Evolutionary conservation across 306 rosid genomes (phyloP).

Genomic region (Mimosa pudica): DNA sequence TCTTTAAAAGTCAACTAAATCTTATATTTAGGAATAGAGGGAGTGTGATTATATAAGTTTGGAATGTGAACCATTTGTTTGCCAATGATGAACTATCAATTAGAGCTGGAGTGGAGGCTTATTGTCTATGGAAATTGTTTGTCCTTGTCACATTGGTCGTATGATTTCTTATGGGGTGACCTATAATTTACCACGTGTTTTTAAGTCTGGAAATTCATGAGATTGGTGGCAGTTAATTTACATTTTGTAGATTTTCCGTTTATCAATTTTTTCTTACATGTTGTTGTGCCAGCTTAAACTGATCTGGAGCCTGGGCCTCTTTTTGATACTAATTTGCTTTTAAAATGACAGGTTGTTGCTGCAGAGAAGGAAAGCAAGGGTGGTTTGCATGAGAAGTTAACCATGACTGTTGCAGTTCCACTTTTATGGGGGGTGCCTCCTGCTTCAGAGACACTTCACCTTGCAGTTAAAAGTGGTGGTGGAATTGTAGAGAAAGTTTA

Average conservation of each 20-base stretch:
- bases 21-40: too few species aligned
- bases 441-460: slow-evolving; percentile 91
- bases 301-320: slow-evolving; percentile 5
- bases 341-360: slow-evolving; percentile 68
- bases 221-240: neutral
- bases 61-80: slow-evolving; percentile 12
- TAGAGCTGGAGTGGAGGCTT: neutral
- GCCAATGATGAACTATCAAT: neutral
- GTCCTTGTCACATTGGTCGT: slow-evolving; percentile 16
- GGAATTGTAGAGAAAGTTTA: slow-evolving; percentile 95
- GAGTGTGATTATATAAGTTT: neutral
- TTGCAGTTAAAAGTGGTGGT: slow-evolving; percentile 97
- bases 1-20: too few species aligned
- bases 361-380: slow-evolving; percentile 89
- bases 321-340: neutral
- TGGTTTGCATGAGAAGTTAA: slow-evolving; percentile 88
- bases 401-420: slow-evolving; percentile 98
- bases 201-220: neutral
- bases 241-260: neutral
- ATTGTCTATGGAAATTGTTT: slow-evolving; percentile 4
- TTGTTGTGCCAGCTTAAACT: neutral
- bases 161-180: slow-evolving; percentile 6
- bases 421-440: slow-evolving; percentile 99
- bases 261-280: slow-evolving; percentile 7
- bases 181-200: neutral